Percentiles rank a stretch among this genome's conserved stretches.
Conservation (phyloP, 352 stramenopile species). For the Elongisporangium undulatum region DNA sequence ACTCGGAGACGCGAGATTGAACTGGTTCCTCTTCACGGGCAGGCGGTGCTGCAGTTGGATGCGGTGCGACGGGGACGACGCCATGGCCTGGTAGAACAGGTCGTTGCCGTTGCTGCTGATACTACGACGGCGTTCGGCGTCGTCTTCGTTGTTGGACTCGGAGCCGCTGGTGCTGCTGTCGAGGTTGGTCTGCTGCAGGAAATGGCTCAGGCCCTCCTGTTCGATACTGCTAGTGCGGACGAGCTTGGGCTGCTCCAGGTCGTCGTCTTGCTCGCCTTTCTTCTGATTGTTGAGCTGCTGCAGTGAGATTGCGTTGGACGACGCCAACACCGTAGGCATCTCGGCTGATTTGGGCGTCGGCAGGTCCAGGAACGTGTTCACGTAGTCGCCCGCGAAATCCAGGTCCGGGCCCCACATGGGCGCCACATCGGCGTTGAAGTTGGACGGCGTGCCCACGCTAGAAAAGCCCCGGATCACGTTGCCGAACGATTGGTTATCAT, state of each 20-base stretch:
- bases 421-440: constrained; percentile 40
- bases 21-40: neutral
- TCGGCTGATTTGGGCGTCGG: constrained; percentile 57
- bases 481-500: constrained; percentile 21
- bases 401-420: constrained; percentile 65
- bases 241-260: constrained; percentile 50
- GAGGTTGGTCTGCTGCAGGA: constrained; percentile 65
- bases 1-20: neutral
- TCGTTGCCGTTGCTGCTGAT: neutral
- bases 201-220: constrained; percentile 72
- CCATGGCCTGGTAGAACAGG: neutral
- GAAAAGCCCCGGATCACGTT: constrained; percentile 21
- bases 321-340: constrained; percentile 24
- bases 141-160: neutral
- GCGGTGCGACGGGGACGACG: neutral
- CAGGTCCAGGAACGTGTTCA: constrained; percentile 73
- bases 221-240: constrained; percentile 68
- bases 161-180: constrained; percentile 10
- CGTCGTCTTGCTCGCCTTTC: constrained; percentile 4
- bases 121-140: neutral
- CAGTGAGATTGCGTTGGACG: constrained; percentile 2
- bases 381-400: constrained; percentile 44
- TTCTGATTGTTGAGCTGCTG: neutral
- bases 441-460: constrained; percentile 66
- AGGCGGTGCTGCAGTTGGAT: neutral